A percentile compares a stretch with the other conserved stretches of the same genome.
These are phyloP conservation scores for Dorcoceras hygrometricum DNA, from an alignment of 257 asterid species.

Conservation along the genomic window DNA sequence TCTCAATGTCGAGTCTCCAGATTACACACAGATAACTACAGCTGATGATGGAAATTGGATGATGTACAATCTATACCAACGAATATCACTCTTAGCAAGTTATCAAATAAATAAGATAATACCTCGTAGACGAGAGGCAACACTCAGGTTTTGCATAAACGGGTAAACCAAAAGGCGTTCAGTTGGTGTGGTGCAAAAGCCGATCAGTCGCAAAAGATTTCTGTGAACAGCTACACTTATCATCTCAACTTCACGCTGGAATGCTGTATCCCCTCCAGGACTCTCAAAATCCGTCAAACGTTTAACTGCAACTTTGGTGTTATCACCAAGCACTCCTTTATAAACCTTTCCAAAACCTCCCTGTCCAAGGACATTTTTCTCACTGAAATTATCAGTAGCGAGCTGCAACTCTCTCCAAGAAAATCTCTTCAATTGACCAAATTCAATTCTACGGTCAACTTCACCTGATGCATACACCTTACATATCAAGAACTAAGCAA, in stretches of 20 bases:
- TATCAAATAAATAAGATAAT: constrained; percentile 14
- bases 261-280: constrained; percentile 94
- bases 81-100: not conserved
- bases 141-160: constrained; percentile 90
- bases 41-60: not conserved
- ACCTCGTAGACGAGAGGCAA: constrained; percentile 95
- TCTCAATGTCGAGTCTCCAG: not conserved
- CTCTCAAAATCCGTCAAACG: constrained; percentile 84
- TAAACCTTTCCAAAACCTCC: constrained; percentile 98
- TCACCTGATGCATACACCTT: constrained; percentile 52
- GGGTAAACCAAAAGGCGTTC: constrained; percentile 93
- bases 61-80: not conserved
- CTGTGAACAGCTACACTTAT: constrained; percentile 95
- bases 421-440: constrained; percentile 91
- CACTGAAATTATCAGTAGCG: constrained; percentile 84
- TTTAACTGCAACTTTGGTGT: constrained; percentile 87
- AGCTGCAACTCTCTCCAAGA: constrained; percentile 89
- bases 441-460: constrained; percentile 83
- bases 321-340: constrained; percentile 73
- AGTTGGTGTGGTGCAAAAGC: constrained; percentile 92
- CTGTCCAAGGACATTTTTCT: constrained; percentile 86
- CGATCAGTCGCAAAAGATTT: constrained; percentile 77
- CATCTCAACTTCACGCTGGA: constrained; percentile 98
- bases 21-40: not conserved
- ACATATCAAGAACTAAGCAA: constrained; percentile 10